A percentile compares a stretch with the other conserved stretches of the same genome.
phyloP scores from a whole-genome alignment of 805 yeast genomes.

The Hanseniaspora osmophila region DNA sequence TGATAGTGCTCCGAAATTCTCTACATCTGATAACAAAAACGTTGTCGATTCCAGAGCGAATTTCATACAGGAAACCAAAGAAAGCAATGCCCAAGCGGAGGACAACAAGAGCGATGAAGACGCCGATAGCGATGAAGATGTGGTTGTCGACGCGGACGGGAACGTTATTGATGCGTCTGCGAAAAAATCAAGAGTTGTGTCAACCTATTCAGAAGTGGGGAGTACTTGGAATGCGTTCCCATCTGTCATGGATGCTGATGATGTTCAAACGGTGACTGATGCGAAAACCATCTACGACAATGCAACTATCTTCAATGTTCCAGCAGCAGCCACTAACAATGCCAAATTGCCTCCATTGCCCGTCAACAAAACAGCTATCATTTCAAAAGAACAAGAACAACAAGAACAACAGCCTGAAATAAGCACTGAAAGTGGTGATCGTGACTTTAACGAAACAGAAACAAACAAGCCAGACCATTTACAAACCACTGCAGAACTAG shows the following conservation, averaged over 20 bases:
- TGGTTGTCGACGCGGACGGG: slow-evolving; percentile 21
- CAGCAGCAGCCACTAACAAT: slow-evolving; percentile 18
- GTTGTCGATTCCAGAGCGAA: slow-evolving; percentile 4
- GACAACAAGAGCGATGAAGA: slow-evolving; percentile 5
- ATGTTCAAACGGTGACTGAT: slow-evolving; percentile 18
- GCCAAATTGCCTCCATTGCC: slow-evolving; percentile 23
- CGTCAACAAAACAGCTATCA: slow-evolving; percentile 1
- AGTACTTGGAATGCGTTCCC: slow-evolving; percentile 26
- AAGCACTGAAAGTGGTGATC: not conserved
- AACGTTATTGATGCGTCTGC: slow-evolving; percentile 20
- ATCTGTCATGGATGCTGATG: slow-evolving; percentile 10
- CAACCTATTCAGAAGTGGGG: slow-evolving; percentile 21
- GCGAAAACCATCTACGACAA: slow-evolving; percentile 24
- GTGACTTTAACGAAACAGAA: not conserved
- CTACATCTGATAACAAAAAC: no score
- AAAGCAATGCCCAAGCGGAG: slow-evolving; percentile 7
- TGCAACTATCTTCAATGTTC: slow-evolving; percentile 23
- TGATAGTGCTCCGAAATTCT: not conserved
- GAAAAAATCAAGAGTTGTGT: slow-evolving; percentile 15
- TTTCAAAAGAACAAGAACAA: not conserved
- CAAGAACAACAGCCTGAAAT: not conserved
- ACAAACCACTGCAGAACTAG: no score
- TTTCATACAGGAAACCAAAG: not conserved
- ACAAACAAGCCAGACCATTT: not conserved
- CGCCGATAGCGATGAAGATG: slow-evolving; percentile 22